Conservation (phyloP, 2,329 filamentous ascomycete species). For the Didymella pomorum region DNA sequence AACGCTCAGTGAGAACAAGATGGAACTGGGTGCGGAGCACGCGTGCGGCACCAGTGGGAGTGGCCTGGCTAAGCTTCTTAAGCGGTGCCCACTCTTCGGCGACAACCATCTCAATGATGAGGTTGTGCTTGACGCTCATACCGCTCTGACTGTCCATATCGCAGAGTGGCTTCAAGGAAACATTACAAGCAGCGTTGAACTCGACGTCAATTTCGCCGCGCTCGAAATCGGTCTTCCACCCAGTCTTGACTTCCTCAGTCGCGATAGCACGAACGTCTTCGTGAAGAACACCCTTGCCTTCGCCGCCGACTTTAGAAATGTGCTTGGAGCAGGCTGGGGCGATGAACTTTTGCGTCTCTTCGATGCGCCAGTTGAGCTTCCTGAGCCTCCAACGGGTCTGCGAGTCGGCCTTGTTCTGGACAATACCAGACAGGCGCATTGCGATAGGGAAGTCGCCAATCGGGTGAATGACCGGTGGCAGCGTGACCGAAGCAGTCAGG, state of each 20-base stretch:
- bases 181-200: conserved; percentile 71
- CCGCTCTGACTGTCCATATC: conserved; percentile 78
- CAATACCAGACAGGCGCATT: conserved; percentile 85
- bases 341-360: conserved; percentile 82
- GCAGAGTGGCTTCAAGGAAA: conserved; percentile 72
- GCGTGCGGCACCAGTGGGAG: conserved; percentile 87
- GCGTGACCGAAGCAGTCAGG: conserved; percentile 83
- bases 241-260: conserved; percentile 79
- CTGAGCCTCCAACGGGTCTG: conserved; percentile 88
- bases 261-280: conserved; percentile 80
- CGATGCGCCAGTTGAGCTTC: conserved; percentile 91
- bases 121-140: conserved; percentile 80
- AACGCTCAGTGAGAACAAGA: conserved; percentile 80
- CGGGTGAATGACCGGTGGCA: conserved; percentile 84
- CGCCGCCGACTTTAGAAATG: conserved; percentile 68
- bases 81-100: conserved; percentile 82
- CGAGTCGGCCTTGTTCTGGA: conserved; percentile 70
- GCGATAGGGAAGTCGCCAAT: conserved; percentile 81
- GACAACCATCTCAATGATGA: conserved; percentile 93
- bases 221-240: conserved; percentile 86
- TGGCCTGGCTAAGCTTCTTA: conserved; percentile 76
- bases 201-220: conserved; percentile 82
- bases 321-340: conserved; percentile 84
- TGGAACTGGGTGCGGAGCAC: conserved; percentile 93
- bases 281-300: conserved; percentile 75